Evolutionary conservation across 2,329 filamentous ascomycete species (phyloP).

Genomic region (Coniochaeta prunicola): DNA sequence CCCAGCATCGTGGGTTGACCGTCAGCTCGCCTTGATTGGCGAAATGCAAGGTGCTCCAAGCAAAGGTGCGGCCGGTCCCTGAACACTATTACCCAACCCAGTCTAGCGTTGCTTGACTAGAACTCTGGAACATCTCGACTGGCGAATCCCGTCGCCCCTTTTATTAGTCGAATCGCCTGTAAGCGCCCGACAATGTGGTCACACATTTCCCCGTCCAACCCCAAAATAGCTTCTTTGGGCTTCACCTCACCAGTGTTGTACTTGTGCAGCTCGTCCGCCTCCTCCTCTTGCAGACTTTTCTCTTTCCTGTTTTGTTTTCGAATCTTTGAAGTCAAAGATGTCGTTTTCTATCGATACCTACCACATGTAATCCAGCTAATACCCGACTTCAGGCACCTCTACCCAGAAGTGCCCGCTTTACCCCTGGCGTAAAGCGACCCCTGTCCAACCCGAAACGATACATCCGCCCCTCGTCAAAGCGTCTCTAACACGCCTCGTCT

Average conservation of each 20-base stretch:
- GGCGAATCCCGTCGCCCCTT: slow-evolving; percentile 1
- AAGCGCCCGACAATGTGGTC: slow-evolving; percentile 2
- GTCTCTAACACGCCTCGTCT: slow-evolving; percentile 38
- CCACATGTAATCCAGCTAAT: neutral
- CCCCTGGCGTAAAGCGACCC: slow-evolving; percentile 10
- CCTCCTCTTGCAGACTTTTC: neutral
- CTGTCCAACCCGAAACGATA: slow-evolving; percentile 30
- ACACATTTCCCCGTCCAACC: neutral
- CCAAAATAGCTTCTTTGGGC: slow-evolving; percentile 2
- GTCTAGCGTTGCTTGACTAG: neutral
- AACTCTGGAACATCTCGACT: neutral
- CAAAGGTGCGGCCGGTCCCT: neutral
- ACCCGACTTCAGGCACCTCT: neutral
- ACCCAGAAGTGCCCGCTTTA: neutral
- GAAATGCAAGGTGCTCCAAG: neutral
- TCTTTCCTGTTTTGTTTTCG: neutral
- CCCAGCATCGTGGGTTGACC: neutral
- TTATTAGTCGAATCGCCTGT: neutral
- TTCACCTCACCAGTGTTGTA: neutral
- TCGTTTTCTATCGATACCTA: neutral
- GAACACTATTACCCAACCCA: neutral
- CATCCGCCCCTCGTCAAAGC: slow-evolving; percentile 29
- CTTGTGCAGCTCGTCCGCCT: neutral
- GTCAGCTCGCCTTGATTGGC: neutral
- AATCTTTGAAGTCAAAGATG: neutral